Evolutionary conservation across 306 rosid genomes (phyloP).

Genomic region (Hylodesmum podocarpum): DNA sequence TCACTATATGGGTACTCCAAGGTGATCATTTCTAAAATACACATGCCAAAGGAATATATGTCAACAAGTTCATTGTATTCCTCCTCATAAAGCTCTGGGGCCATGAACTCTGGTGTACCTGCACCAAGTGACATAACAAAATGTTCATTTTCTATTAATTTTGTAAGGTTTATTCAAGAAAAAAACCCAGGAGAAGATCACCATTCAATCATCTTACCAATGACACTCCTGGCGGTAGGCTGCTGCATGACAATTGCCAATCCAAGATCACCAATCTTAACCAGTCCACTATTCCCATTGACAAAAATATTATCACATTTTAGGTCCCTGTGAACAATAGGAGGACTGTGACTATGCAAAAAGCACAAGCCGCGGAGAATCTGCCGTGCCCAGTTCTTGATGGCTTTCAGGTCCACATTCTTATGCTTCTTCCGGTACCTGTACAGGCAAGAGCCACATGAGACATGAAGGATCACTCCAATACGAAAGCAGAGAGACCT

Average conservation of each 20-base stretch:
- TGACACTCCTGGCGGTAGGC: slow-evolving; percentile 81
- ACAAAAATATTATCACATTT: slow-evolving; percentile 92
- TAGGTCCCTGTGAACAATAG: slow-evolving; percentile 87
- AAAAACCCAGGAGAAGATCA: neutral
- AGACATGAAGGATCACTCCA: neutral
- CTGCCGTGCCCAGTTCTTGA: slow-evolving; percentile 97
- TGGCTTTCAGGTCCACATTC: slow-evolving; percentile 71
- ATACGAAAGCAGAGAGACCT: neutral
- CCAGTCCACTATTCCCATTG: slow-evolving; percentile 80
- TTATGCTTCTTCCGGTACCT: slow-evolving; percentile 80
- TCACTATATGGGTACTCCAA: slow-evolving; percentile 91
- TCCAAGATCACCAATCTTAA: slow-evolving; percentile 96
- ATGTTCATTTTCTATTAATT: neutral
- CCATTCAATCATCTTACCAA: slow-evolving; percentile 47
- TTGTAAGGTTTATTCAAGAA: neutral
- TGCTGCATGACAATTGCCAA: slow-evolving; percentile 88
- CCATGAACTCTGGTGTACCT: slow-evolving; percentile 99
- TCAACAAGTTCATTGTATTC: slow-evolving; percentile 92
- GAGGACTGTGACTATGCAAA: slow-evolving; percentile 79
- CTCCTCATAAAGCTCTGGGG: slow-evolving; percentile 96
- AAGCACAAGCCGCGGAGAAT: slow-evolving; percentile 75
- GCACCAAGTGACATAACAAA: neutral
- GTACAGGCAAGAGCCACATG: slow-evolving; percentile 4
- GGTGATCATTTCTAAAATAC: slow-evolving; percentile 85
- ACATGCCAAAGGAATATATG: slow-evolving; percentile 94